These are phyloP conservation scores for Fusarium sp. DNA, from an alignment of 2,329 filamentous ascomycete genomes.

Conservation along the genomic window DNA sequence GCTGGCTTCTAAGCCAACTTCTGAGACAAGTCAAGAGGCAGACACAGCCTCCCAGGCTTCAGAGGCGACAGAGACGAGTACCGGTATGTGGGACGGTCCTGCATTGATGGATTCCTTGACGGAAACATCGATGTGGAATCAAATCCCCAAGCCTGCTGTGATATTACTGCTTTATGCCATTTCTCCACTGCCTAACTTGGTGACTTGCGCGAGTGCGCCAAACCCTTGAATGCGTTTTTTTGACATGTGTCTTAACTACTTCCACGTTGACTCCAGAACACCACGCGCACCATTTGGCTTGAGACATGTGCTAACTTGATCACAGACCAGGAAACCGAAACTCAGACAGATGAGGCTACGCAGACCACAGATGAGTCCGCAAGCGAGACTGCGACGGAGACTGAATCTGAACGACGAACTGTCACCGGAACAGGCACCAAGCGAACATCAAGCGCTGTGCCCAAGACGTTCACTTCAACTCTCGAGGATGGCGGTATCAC, in stretches of 20 bases:
- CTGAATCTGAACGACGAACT: conserved; percentile 46
- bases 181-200: conserved; percentile 12
- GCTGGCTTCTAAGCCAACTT: conserved; percentile 11
- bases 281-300: background rate
- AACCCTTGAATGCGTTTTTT: conserved; percentile 5
- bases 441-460: conserved; percentile 55
- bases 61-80: conserved; percentile 39
- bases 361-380: conserved; percentile 36
- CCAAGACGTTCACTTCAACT: conserved; percentile 62
- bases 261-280: conserved; percentile 26
- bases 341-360: conserved; percentile 35
- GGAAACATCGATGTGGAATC: conserved; percentile 28
- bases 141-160: conserved; percentile 37
- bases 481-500: conserved; percentile 60
- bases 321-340: conserved; percentile 29
- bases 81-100: conserved; percentile 52
- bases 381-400: conserved; percentile 32
- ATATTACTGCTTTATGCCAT: conserved; percentile 33
- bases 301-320: conserved; percentile 24
- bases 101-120: conserved; percentile 18
- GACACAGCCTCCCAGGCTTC: conserved; percentile 33
- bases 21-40: conserved; percentile 23
- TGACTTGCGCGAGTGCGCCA: conserved; percentile 46
- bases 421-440: conserved; percentile 53
- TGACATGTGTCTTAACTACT: conserved; percentile 10